Evolutionary conservation across 768 basidiomycete genomes (phyloP).

Genomic region (Psilocybe cubensis): DNA sequence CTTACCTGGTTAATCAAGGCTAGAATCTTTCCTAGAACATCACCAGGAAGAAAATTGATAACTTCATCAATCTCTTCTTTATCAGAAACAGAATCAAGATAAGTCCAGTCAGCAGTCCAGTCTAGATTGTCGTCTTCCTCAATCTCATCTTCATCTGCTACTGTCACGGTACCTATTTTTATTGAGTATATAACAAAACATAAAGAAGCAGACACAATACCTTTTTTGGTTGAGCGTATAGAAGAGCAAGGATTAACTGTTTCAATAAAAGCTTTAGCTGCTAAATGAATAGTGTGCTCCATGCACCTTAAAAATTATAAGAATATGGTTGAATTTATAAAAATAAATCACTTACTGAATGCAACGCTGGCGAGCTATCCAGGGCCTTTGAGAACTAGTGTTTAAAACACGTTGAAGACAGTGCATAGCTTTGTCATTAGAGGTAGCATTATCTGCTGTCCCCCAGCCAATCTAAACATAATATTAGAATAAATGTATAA

Average conservation of each 20-base stretch:
- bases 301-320: neutral
- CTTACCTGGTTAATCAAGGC: conserved; percentile 6
- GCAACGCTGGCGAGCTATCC: neutral
- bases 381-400: neutral
- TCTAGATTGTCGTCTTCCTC: neutral
- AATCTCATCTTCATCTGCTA: neutral
- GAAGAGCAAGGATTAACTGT: neutral
- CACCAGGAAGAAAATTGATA: neutral
- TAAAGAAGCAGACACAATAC: no score
- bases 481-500: neutral
- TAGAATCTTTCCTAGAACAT: neutral
- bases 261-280: neutral
- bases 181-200: no score
- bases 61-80: neutral
- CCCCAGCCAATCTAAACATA: conserved; percentile 4
- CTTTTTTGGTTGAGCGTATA: neutral
- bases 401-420: neutral
- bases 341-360: neutral
- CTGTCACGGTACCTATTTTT: no score
- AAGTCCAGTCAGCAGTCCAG: neutral
- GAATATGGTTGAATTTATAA: neutral
- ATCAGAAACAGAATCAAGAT: neutral
- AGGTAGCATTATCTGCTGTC: conserved; percentile 19
- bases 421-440: conserved; percentile 15
- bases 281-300: neutral